These are phyloP conservation scores for Cyclocybe cylindracea DNA, from an alignment of 768 basidiomycete species.

Conservation along the genomic window DNA sequence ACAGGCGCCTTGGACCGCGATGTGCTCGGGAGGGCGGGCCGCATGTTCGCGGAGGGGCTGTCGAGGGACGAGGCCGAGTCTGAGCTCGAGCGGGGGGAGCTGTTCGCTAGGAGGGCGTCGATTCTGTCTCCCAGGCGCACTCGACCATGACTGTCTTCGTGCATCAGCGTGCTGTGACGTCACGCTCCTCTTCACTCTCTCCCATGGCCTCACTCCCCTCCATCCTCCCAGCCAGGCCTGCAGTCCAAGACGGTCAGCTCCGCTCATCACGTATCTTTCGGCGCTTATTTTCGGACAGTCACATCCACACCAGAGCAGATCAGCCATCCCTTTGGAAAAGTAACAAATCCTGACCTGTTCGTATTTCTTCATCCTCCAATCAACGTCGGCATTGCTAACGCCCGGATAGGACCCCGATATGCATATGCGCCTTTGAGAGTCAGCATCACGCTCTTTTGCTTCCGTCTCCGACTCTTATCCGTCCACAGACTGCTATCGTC, in stretches of 20 bases:
- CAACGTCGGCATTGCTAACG: neutral
- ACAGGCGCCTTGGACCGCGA: slow-evolving; percentile 25
- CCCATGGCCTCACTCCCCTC: slow-evolving; percentile 42
- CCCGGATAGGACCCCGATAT: slow-evolving; percentile 68
- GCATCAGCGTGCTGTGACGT: slow-evolving; percentile 27
- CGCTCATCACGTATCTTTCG: neutral
- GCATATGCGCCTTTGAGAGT: slow-evolving; percentile 72
- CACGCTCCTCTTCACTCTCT: slow-evolving; percentile 20
- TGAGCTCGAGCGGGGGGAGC: neutral
- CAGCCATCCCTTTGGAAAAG: slow-evolving; percentile 50
- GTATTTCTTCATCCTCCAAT: slow-evolving; percentile 22
- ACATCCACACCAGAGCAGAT: slow-evolving; percentile 58
- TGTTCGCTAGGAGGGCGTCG: slow-evolving; percentile 17
- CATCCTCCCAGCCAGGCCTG: slow-evolving; percentile 49
- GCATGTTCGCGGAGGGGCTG: no score
- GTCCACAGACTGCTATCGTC: slow-evolving; percentile 61
- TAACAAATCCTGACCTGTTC: slow-evolving; percentile 68
- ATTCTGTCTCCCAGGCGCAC: slow-evolving; percentile 20
- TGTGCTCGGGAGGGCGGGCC: no score
- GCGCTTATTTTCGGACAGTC: slow-evolving; percentile 32
- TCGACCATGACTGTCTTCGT: slow-evolving; percentile 12
- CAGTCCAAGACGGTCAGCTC: slow-evolving; percentile 50
- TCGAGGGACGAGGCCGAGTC: no score
- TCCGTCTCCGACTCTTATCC: neutral
- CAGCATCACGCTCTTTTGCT: slow-evolving; percentile 10